Evolutionary conservation across 2,329 filamentous ascomycete species (phyloP), one percentile per base, ranked within the genome.

Genomic region (Neonectria faginata): DNA sequence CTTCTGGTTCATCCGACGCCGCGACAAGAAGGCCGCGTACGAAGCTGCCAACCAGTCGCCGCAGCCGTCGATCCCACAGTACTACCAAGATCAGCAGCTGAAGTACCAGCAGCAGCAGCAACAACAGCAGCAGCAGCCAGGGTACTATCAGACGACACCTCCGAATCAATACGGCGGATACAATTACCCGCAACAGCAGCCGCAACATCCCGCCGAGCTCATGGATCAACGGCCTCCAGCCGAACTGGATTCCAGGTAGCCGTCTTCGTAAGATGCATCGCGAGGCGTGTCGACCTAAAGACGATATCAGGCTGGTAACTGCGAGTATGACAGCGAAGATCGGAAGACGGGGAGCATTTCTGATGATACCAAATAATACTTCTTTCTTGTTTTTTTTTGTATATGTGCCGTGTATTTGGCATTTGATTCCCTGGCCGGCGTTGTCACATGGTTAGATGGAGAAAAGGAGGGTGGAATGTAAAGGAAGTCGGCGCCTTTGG

Each of bases 1-100:
- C 1, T 62, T 63, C 11, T 68, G 57, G 53, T 20, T 67, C 1
- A 10, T 58, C 31, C 56, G 59, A 36, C 56, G 61, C 29, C 58
- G 56, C 6, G 39, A 44, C 42, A 62, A 44, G 42, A 55, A 44
- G 18, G 14, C 29, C 18, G 53, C 59, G 7, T 31, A 62, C 31
- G 39, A 62, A 33, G 57, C 52, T 4, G 47, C 58, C 6, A 58
- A 42, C 36, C 52, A 63, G 41, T 45, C 33, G 16, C 52, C 51
- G 33, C 64, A 56, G 25, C 39, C 60, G 41, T 54, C 41, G 3
- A 60, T 66, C 11, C 44, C 51, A 3, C 55, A 66, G 5, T 44
- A 57, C 29, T 60, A 57, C 12, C 47, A 57, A 29, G 60, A 63
- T 2, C 56, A 64, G 12, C 56, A 51, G 39, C 20, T 41, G 39